Evolutionary conservation across 1,139 yeast species (phyloP).

Genomic region (Trichomonascaceae sp.): DNA sequence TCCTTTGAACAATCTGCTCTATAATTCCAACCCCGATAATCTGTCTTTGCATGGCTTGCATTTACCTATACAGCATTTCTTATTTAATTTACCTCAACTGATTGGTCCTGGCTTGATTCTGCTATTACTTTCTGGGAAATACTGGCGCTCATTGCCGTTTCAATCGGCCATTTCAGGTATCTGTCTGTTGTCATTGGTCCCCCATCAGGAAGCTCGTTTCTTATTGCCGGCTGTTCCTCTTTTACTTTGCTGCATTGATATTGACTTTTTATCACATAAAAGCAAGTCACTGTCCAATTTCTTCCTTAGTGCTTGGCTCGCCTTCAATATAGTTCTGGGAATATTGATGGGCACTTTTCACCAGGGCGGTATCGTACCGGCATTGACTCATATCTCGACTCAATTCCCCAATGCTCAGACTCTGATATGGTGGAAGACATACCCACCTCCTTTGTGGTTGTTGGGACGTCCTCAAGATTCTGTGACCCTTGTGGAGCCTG

Average conservation of each 20-base stretch:
- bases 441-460: conserved; percentile 89
- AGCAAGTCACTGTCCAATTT: conserved; percentile 14
- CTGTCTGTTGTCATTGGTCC: conserved; percentile 55
- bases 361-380: conserved; percentile 85
- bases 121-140: conserved; percentile 29
- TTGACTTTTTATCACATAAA: conserved; percentile 15
- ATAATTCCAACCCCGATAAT: conserved; percentile 57
- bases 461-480: conserved; percentile 39
- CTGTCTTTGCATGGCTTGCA: conserved; percentile 79
- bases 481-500: conserved; percentile 25
- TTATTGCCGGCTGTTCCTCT: conserved; percentile 73
- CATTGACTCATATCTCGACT: conserved; percentile 40
- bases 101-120: conserved; percentile 68
- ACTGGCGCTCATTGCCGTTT: conserved; percentile 33
- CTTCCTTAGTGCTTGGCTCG: conserved; percentile 47
- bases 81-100: conserved; percentile 71
- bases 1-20: conserved; percentile 69
- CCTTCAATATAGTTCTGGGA: conserved; percentile 57
- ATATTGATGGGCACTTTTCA: conserved; percentile 73
- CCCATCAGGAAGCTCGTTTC: conserved; percentile 91
- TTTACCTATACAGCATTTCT: conserved; percentile 63
- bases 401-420: conserved; percentile 25
- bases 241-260: conserved; percentile 55
- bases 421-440: conserved; percentile 81
- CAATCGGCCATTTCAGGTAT: conserved; percentile 60